phyloP scores from a whole-genome alignment of 2,329 filamentous ascomycete species.

The Diplodia corticola region DNA sequence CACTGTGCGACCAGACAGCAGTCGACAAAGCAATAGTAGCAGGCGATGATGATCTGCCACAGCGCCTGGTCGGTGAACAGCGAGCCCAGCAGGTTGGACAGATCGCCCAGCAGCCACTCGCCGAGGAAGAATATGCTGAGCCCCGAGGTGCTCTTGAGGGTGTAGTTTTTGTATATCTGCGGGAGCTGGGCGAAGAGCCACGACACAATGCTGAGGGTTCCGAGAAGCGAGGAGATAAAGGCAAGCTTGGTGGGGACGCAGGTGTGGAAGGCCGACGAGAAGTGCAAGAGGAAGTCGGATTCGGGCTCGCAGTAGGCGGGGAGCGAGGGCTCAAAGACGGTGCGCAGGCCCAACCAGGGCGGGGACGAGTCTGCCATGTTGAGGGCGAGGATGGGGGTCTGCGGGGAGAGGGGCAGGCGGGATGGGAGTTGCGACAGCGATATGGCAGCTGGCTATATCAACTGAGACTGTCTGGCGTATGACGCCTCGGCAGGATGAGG shows the following conservation, averaged over 20 bases:
- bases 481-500: background rate
- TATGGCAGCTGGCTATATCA: conserved; percentile 1
- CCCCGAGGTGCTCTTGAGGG: conserved; percentile 63
- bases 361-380: conserved; percentile 15
- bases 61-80: conserved; percentile 63
- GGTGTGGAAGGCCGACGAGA: conserved; percentile 61
- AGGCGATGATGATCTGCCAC: conserved; percentile 66
- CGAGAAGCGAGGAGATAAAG: conserved; percentile 61
- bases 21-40: conserved; percentile 68
- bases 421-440: background rate
- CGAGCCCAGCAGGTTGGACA: conserved; percentile 63
- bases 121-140: conserved; percentile 65
- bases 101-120: conserved; percentile 66
- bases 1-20: conserved; percentile 63
- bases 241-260: conserved; percentile 66
- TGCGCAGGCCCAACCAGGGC: conserved; percentile 7
- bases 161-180: conserved; percentile 69
- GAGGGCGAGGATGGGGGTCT: background rate
- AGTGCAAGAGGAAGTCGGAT: conserved; percentile 55
- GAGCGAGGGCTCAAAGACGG: conserved; percentile 42
- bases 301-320: conserved; percentile 62
- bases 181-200: conserved; percentile 71
- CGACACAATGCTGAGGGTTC: conserved; percentile 62
- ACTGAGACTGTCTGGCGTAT: background rate
- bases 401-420: background rate